Evolutionary conservation across 352 stramenopile genomes (phyloP), one percentile per base, ranked within the genome.

Genomic region (Phytopythium montanum): DNA sequence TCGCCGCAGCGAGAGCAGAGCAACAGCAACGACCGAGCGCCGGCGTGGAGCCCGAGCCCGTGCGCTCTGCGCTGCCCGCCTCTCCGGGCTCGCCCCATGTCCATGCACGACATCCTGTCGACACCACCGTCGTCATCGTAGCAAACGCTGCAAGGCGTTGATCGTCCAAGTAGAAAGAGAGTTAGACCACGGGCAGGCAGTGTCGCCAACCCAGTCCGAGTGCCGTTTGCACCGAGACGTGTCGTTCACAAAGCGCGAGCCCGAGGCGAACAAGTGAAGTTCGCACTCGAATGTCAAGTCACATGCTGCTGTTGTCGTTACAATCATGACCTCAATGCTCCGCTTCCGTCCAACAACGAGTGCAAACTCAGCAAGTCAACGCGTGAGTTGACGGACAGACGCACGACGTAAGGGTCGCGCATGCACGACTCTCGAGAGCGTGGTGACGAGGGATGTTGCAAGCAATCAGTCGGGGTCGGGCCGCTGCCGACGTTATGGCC

Each of bases 91-190:
- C 56, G 73, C n/a, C 66, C 62, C 53, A 81, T 81, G 73, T 79
- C 70, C 34, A 82, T 78, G 73, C 68, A 69, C 18, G 70, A 82
- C 54, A 82, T 79, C 48, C 59, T 79, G 48, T 69, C 66, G 21
- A 25, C 25, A 16, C 23, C 25, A 16, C 38, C 53, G 12, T 60
- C 71, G 38, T 46, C 72, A 19, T 66, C 68, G 54, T 69, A 62
- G 53, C 72, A 55, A n/a, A 59, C 34, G 14, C 4, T 5, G 12
- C 44, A 25, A 8, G 9, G 42, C 42, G 21, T 9, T 45, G n/a
- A n/a, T n/a, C n/a, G n/a, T n/a, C n/a, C n/a, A n/a, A n/a, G 39
- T 45, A 9, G 23, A 21, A n/a, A 44, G 19, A 44, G 23, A 45
- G 39, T 45, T 39, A 45, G 38, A 23, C 23, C 18, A 2, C 38